Evolutionary conservation across 768 basidiomycete genomes (phyloP).

Genomic region (Boletus vinaceobasis): DNA sequence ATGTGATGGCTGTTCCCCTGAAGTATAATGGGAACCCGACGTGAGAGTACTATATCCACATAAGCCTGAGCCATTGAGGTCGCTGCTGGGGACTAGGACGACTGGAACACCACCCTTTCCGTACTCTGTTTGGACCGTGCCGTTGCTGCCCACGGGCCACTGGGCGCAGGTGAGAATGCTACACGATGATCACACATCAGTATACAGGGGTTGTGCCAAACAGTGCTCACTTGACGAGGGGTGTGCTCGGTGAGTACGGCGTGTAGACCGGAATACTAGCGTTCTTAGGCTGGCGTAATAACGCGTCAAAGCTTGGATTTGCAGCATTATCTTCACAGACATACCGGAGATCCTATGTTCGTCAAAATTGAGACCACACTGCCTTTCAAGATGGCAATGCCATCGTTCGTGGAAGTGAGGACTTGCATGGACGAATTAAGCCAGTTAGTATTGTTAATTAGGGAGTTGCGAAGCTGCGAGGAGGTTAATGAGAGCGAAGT

Average conservation of each 20-base stretch:
- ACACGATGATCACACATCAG: not conserved
- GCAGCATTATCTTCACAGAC: not conserved
- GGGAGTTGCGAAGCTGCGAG: slow-evolving; percentile 58
- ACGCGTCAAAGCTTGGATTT: not conserved
- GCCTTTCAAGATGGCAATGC: slow-evolving; percentile 66
- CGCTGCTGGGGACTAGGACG: slow-evolving; percentile 46
- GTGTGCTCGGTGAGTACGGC: slow-evolving; percentile 44
- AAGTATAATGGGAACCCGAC: slow-evolving; percentile 1
- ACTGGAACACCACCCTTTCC: slow-evolving; percentile 58
- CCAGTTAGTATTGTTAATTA: slow-evolving; percentile 54
- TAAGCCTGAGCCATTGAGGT: slow-evolving; percentile 36
- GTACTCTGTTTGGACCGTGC: slow-evolving; percentile 61
- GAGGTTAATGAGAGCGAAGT: not conserved
- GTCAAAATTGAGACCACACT: slow-evolving; percentile 59
- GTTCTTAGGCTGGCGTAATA: slow-evolving; percentile 48
- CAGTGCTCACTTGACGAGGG: slow-evolving; percentile 52
- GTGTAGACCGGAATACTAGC: slow-evolving; percentile 57
- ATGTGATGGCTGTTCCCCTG: not conserved
- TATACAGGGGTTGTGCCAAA: not conserved
- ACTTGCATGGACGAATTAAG: slow-evolving; percentile 48
- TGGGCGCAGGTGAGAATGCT: slow-evolving; percentile 66
- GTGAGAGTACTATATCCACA: slow-evolving; percentile 26
- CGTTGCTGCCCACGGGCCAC: slow-evolving; percentile 64
- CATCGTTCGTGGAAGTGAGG: slow-evolving; percentile 45
- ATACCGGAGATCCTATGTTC: slow-evolving; percentile 71